Conservation (phyloP, 108 stramenopile species). For the Cyclotella baltica region DNA sequence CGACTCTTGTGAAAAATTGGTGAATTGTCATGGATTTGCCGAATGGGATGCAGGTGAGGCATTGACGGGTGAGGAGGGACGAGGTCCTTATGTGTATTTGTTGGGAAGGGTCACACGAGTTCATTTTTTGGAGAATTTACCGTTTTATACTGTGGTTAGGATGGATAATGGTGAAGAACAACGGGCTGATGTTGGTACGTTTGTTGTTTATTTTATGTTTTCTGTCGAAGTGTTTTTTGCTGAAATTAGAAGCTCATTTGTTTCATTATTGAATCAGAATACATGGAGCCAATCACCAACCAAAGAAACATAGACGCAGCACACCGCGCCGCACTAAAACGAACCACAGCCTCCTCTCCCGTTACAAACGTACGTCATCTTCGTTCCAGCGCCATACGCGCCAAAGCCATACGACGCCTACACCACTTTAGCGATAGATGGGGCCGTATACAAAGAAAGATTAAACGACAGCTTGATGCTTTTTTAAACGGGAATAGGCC, state of each 20-base stretch:
- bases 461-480: conserved; percentile 22
- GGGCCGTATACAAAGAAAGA: conserved; percentile 1
- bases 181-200: conserved; percentile 64
- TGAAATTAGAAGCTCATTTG: neutral
- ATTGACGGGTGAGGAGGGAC: conserved; percentile 49
- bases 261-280: conserved; percentile 20
- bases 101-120: conserved; percentile 65
- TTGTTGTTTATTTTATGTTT: conserved; percentile 19
- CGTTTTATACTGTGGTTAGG: conserved; percentile 77
- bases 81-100: conserved; percentile 74
- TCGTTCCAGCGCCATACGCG: conserved; percentile 40
- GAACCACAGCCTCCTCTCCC: neutral
- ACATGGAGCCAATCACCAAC: conserved; percentile 56
- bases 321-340: conserved; percentile 20
- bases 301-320: conserved; percentile 33
- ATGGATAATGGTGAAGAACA: conserved; percentile 66
- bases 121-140: conserved; percentile 77
- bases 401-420: neutral
- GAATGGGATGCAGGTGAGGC: conserved; percentile 55
- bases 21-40: conserved; percentile 75
- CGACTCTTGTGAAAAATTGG: conserved; percentile 18
- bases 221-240: neutral
- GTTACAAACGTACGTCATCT: neutral
- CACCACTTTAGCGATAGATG: neutral
- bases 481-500: conserved; percentile 50